Base-by-base conservation (phyloP, 495 filamentous ascomycete species). In the Lophiotrema nucula region DNA sequence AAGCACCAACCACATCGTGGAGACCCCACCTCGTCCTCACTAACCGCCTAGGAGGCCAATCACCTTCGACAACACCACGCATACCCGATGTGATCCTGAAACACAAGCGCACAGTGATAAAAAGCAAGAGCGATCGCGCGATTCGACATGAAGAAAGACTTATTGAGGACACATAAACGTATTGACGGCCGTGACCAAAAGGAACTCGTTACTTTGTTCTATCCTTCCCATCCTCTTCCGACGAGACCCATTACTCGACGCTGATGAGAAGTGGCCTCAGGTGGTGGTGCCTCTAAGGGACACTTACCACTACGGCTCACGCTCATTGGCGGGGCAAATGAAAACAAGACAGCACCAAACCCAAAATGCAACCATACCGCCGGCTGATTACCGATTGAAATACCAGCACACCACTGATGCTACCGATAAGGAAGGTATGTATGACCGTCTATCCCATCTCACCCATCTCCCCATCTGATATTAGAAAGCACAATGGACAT, bases 71-170 rank as follows among this genome's bases (percentile, higher is more conserved):
- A 21, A 35, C 22, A 8, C 48, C 16, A 49, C 19, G 39, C 45
- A 42, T n/a, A 27, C 51, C 4, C 58, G 12, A 16, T 28, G 37
- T 13, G n/a, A 19, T 51, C 39, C 33, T 52, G 58, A 62, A 62
- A 62, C 58, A 37, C 39, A 62, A 62, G 58, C 52, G 58, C 47
- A 52, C 4, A 56, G 8, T 8, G 48, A 3, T 4, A 55, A 60
- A 54, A 49, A 55, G 49, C 58, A 61, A 41, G 1, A 43, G n/a
- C 22, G 26, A 21, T 8, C n/a, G 33, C 11, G 38, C 26, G 22
- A 39, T 10, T 35, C 31, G n/a, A 8, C 31, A 35, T 8, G 8
- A 35, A 8, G 31, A 35, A 35, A n/a, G 31, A 35, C n/a, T 8
- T 8, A 35, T 8, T 8, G 8, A n/a, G 31, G 31, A 35, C n/a